Evolutionary conservation across 306 rosid genomes (phyloP).

Genomic region (Trichosanthes truncata): DNA sequence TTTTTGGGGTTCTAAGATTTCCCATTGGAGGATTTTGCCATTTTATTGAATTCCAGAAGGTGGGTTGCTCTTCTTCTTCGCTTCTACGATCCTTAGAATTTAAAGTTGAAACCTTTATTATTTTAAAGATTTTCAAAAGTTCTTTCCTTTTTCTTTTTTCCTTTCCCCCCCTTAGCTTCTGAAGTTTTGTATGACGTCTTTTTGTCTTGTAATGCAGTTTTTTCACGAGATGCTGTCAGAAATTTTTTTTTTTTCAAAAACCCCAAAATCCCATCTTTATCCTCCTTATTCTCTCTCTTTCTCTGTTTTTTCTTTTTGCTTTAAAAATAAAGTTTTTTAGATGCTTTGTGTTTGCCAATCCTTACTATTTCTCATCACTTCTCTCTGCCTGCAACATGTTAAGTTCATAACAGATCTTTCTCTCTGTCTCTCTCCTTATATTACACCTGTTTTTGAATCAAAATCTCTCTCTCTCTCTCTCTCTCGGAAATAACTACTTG

Average conservation of each 20-base stretch:
- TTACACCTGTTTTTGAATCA: constrained; percentile 17
- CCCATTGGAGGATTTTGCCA: not conserved
- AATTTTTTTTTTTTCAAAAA: not conserved
- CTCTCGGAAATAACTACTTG: too few species aligned
- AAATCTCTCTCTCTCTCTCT: not conserved
- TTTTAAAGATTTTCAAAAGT: not conserved
- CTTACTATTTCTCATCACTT: constrained; percentile 28
- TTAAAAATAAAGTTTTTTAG: constrained; percentile 2
- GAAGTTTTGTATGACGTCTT: constrained; percentile 55
- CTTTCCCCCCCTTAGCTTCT: constrained; percentile 18
- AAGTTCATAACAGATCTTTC: constrained; percentile 35
- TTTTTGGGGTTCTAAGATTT: not conserved
- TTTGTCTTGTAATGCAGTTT: constrained; percentile 92
- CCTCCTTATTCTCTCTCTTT: constrained; percentile 2
- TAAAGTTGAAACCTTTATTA: not conserved
- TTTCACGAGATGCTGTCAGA: constrained; percentile 98
- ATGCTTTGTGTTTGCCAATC: constrained; percentile 35
- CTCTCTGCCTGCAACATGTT: constrained; percentile 50
- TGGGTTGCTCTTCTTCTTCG: not conserved
- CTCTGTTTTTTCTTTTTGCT: not conserved
- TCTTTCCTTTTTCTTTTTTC: not conserved
- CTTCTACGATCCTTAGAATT: not conserved
- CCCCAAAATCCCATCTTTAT: constrained; percentile 29
- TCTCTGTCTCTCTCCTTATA: constrained; percentile 29
- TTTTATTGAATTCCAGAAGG: not conserved